Percentiles rank a stretch among this genome's conserved stretches.
Conservation (phyloP, 331 rosid species). For the Malus hybrid region DNA sequence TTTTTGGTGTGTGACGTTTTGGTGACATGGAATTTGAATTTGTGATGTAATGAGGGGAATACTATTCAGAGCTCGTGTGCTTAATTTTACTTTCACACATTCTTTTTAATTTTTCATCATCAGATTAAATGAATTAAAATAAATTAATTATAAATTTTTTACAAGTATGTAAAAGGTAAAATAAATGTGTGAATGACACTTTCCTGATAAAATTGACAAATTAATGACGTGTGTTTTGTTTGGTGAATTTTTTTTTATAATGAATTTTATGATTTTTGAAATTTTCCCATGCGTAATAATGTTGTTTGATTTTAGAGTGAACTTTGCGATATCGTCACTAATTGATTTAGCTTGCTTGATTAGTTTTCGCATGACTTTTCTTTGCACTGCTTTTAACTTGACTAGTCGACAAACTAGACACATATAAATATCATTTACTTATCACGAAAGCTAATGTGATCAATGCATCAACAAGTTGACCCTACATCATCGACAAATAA, state of each 20-base stretch:
- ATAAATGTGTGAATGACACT: rapidly evolving
- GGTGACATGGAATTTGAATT: background rate
- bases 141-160: no score
- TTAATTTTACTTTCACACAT: rapidly evolving
- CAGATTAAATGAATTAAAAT: rapidly evolving
- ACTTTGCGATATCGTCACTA: background rate
- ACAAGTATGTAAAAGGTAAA: rapidly evolving
- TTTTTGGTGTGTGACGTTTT: background rate
- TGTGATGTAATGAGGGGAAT: background rate
- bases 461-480: no score
- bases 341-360: no score
- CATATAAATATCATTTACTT: no score
- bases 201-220: background rate
- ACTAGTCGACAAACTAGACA: no score
- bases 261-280: background rate
- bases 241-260: background rate
- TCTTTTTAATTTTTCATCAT: rapidly evolving
- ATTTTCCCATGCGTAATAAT: background rate
- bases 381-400: no score
- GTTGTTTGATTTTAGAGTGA: background rate
- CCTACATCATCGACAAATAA: no score
- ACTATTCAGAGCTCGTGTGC: rapidly evolving
- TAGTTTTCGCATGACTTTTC: no score
- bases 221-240: background rate
- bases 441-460: no score